Percentiles rank a stretch among this genome's conserved stretches.
These are phyloP conservation scores for Aphanomyces astaci DNA, from an alignment of 352 stramenopile genomes.

Conservation along the genomic window DNA sequence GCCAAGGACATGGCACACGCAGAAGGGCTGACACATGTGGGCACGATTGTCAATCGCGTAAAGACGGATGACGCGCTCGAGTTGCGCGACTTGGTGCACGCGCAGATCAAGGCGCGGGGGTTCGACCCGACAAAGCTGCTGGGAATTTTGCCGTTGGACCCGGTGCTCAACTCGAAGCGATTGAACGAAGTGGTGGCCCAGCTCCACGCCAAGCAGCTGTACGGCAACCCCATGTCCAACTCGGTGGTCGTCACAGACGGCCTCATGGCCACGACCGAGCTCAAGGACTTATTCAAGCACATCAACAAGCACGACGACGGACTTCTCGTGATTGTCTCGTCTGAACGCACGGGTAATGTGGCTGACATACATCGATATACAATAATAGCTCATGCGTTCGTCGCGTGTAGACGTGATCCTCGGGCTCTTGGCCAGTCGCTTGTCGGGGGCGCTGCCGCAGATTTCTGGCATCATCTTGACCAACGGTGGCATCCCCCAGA, in stretches of 20 bases:
- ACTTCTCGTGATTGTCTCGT: constrained; percentile 65
- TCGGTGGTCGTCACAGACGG: constrained; percentile 57
- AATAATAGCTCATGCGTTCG: neutral
- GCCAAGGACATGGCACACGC: constrained; percentile 53
- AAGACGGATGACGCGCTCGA: constrained; percentile 31
- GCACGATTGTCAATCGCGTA: constrained; percentile 69
- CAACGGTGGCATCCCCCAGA: constrained; percentile 66
- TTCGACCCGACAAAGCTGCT: constrained; percentile 36
- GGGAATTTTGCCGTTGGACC: constrained; percentile 54
- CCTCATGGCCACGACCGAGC: constrained; percentile 53
- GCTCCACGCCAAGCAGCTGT: constrained; percentile 54
- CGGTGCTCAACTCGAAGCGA: constrained; percentile 65
- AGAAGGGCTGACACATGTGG: constrained; percentile 55
- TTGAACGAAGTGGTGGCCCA: constrained; percentile 67
- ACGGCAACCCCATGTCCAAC: constrained; percentile 50
- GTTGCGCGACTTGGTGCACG: constrained; percentile 31
- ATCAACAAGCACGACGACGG: constrained; percentile 75
- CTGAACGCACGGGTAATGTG: constrained; percentile 37
- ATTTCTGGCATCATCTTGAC: constrained; percentile 65
- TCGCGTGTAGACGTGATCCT: constrained; percentile 46
- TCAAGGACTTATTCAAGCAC: constrained; percentile 68
- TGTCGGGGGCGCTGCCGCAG: constrained; percentile 57
- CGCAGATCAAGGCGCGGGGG: constrained; percentile 33
- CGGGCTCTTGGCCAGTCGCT: constrained; percentile 52
- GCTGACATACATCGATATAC: neutral